Conservation (phyloP, 306 rosid genomes). For the Erythrophleum fordii region DNA sequence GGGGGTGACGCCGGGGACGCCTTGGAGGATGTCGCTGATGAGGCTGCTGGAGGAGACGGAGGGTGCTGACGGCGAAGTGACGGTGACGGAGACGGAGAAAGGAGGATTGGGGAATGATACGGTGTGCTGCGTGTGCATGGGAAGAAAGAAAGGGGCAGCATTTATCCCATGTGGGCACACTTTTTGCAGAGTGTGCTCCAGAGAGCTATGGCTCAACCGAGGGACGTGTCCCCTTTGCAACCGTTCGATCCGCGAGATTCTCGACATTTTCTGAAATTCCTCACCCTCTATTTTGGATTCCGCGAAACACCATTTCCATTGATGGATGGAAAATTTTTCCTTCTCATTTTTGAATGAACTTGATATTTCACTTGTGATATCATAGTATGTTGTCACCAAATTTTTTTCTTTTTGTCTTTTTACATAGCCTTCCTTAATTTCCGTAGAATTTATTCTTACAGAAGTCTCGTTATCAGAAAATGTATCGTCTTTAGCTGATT, state of each 20-base stretch:
- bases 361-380: conserved; percentile 20
- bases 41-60: conserved; percentile 80
- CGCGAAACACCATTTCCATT: background rate
- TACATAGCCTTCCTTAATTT: background rate
- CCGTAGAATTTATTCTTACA: background rate
- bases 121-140: conserved; percentile 98
- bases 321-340: background rate
- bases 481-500: background rate
- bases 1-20: conserved; percentile 54
- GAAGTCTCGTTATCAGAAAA: no score
- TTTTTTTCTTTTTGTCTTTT: background rate
- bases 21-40: conserved; percentile 83
- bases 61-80: conserved; percentile 36
- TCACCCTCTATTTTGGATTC: background rate
- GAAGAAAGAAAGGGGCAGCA: conserved; percentile 86
- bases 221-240: conserved; percentile 96
- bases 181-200: conserved; percentile 93
- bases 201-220: conserved; percentile 92
- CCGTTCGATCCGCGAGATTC: conserved; percentile 89
- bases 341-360: background rate
- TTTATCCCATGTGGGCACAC: conserved; percentile 99
- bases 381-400: background rate
- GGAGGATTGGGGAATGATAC: conserved; percentile 53
- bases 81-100: conserved; percentile 27
- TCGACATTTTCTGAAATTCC: conserved; percentile 70